These are phyloP conservation scores for Solidago caesia DNA, from an alignment of 129 eudicot genomes.

Conservation along the genomic window DNA sequence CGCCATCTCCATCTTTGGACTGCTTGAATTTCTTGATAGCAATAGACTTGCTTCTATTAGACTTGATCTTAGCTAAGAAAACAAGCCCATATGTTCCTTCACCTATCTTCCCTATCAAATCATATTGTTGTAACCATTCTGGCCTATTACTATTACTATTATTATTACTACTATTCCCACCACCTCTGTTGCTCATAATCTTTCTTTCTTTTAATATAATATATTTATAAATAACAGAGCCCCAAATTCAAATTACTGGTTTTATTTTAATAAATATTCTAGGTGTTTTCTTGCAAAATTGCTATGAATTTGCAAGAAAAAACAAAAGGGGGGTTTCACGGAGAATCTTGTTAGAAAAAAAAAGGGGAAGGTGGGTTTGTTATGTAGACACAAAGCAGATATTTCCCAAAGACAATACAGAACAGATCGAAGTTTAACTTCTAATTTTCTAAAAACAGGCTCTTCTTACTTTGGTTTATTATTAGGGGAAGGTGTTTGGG, in stretches of 20 bases:
- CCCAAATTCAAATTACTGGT: slow-evolving; percentile 2
- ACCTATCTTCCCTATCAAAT: slow-evolving; percentile 92
- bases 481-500: too few species aligned
- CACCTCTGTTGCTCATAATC: slow-evolving; percentile 34
- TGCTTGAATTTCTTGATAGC: slow-evolving; percentile 97
- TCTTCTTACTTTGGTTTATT: too few species aligned
- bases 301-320: not conserved
- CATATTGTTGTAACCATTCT: slow-evolving; percentile 94
- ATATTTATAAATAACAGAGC: not conserved
- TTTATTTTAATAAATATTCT: too few species aligned
- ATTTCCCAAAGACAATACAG: too few species aligned
- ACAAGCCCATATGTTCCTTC: slow-evolving; percentile 96
- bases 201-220: not conserved
- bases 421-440: too few species aligned
- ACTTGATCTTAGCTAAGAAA: slow-evolving; percentile 75
- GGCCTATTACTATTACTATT: slow-evolving; percentile 54
- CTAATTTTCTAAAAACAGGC: too few species aligned
- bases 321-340: too few species aligned
- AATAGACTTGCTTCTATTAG: slow-evolving; percentile 79
- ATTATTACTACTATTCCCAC: slow-evolving; percentile 20
- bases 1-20: slow-evolving; percentile 94
- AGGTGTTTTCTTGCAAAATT: too few species aligned
- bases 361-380: too few species aligned
- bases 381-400: too few species aligned
- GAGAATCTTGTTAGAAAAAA: too few species aligned